Evolutionary conservation across 495 filamentous ascomycete genomes (phyloP).

Genomic region (Lepraria neglecta): DNA sequence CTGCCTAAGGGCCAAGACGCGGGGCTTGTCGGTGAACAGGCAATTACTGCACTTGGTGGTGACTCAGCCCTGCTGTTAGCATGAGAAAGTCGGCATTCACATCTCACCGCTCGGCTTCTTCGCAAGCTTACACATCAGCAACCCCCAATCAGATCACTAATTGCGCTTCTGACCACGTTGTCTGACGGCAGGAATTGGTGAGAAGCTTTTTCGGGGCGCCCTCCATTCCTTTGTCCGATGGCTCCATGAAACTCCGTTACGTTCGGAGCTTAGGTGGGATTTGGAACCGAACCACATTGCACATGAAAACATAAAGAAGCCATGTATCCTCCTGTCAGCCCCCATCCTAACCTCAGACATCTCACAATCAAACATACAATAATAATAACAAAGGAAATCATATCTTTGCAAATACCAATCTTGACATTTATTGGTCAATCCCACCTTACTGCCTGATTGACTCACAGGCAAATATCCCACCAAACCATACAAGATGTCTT

Average conservation of each 20-base stretch:
- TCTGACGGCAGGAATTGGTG: too few species aligned
- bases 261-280: too few species aligned
- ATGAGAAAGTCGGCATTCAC: not conserved
- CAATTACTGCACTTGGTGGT: not conserved
- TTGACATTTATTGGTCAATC: conserved; percentile 13
- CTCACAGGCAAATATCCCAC: conserved; percentile 19
- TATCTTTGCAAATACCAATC: not conserved
- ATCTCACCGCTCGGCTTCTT: too few species aligned
- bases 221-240: too few species aligned
- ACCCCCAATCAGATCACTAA: too few species aligned
- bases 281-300: too few species aligned
- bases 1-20: not conserved
- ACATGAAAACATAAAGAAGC: conserved; percentile 12
- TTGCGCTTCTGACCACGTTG: too few species aligned
- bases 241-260: too few species aligned
- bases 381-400: not conserved
- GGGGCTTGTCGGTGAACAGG: not conserved
- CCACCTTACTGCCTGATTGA: conserved; percentile 20
- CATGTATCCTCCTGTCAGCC: conserved; percentile 1
- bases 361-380: not conserved
- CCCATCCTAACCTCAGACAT: not conserved
- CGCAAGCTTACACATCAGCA: too few species aligned
- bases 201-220: too few species aligned
- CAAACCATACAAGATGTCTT: conserved; percentile 26
- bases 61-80: conserved; percentile 18